Evolutionary conservation across 176 grass and related monocot genomes (phyloP).

Genomic region (Cocos nucifera): DNA sequence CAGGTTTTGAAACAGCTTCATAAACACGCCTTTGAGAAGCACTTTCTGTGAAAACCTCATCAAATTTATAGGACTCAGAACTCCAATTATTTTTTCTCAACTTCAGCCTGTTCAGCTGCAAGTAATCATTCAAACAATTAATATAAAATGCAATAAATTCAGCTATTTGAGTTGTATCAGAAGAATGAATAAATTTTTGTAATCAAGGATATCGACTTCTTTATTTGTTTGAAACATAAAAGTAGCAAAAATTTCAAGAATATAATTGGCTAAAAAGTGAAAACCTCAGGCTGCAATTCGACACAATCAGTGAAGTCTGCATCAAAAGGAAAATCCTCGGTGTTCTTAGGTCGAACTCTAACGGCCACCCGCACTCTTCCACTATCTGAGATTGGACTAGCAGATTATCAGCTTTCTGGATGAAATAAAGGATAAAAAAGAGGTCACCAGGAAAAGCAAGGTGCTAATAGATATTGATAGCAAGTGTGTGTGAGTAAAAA

Average conservation of each 20-base stretch:
- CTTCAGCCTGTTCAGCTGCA: constrained; percentile 73
- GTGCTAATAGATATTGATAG: neutral
- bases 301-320: constrained; percentile 56
- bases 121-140: constrained; percentile 7
- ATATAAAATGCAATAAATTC: neutral
- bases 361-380: constrained; percentile 84
- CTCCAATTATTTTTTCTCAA: constrained; percentile 91
- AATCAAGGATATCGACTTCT: too few relatives aligned
- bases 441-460: neutral
- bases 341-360: constrained; percentile 73
- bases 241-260: neutral
- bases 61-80: constrained; percentile 79
- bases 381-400: constrained; percentile 33
- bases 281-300: constrained; percentile 88
- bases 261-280: neutral
- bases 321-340: constrained; percentile 40
- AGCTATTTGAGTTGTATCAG: too few relatives aligned
- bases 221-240: too few relatives aligned
- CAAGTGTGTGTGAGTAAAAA: too few relatives aligned
- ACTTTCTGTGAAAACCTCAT: constrained; percentile 70
- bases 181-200: too few relatives aligned
- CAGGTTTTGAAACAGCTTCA: constrained; percentile 76
- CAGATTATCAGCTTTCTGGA: constrained; percentile 2
- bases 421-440: neutral
- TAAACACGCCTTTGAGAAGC: constrained; percentile 87